Evolutionary conservation across 345 rosid species (phyloP), one percentile per base, ranked within the genome.

Genomic region (Linum lewisii): DNA sequence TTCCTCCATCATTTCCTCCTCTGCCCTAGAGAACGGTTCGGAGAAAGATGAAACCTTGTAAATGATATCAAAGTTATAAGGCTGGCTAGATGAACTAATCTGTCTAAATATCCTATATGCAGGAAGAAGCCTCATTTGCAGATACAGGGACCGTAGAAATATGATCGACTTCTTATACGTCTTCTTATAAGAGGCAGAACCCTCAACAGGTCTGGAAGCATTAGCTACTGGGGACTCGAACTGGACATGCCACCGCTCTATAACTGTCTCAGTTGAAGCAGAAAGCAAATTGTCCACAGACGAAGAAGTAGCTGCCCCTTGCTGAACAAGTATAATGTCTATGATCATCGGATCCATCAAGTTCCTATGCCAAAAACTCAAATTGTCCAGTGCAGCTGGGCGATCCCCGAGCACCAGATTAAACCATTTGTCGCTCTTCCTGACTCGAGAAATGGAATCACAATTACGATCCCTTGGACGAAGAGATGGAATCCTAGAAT

Each of bases 351-450:
- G 91, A 59, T 87, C 97, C 74, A 79, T 58, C 11, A 82, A 50
- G 72, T 78, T 85, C 50, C 82, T 76, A 34, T 81, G 91, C 91
- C 94, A 85, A 67, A 84, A 84, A 69, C 83, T 79, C 68, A 87
- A 59, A 65, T 81, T 82, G 57, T 85, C 91, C 7, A 82, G 57
- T 13, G 79, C 89, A 1, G 87, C 76, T 34, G 94, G 91, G 64
- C 91, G 91, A 64, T 81, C 91, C 51, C 97, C 97, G 65, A 87
- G 75, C 2, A 82, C 81, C 58, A 90, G 76, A 75, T 87, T 84
- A 72, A 90, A 90, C 97, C 97, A 90, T 80, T 76, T 87, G 69
- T 90, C 97, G 47, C 79, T 90, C 81, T 77, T 87, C 66, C 64
- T 84, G 29, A 65, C 78, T 49, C 78, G 77, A 57, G 67, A 70